Evolutionary conservation across 768 basidiomycete genomes (phyloP).

Genomic region (Tylopilus sp.): DNA sequence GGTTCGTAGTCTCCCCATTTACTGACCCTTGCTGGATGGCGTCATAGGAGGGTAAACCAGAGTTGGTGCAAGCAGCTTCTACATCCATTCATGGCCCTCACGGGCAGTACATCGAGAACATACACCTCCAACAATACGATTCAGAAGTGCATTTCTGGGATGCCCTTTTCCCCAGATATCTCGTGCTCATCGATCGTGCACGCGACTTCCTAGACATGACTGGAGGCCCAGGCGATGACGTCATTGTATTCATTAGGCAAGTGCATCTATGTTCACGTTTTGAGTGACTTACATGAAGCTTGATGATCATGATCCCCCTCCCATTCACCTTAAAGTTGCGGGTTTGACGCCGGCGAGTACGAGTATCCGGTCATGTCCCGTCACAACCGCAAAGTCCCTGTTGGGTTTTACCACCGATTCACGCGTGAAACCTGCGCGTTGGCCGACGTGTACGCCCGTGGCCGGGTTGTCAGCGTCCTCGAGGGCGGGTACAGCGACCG

Average conservation of each 20-base stretch:
- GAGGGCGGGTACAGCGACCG: constrained; percentile 96
- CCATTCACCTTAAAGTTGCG: constrained; percentile 52
- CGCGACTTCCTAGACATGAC: constrained; percentile 68
- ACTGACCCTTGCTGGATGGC: constrained; percentile 1
- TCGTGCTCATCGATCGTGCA: constrained; percentile 60
- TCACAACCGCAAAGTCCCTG: constrained; percentile 85
- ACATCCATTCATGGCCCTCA: constrained; percentile 19
- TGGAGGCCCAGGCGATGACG: constrained; percentile 60
- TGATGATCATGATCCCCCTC: background rate
- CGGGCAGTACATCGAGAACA: constrained; percentile 29
- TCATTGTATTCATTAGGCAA: constrained; percentile 84
- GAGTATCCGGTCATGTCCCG: constrained; percentile 90
- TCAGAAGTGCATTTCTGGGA: constrained; percentile 11
- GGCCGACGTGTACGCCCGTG: constrained; percentile 59
- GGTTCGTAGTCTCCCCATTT: constrained; percentile 35
- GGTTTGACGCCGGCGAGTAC: constrained; percentile 93
- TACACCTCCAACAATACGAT: constrained; percentile 16
- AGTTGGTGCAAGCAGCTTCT: constrained; percentile 83
- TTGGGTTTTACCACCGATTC: constrained; percentile 82
- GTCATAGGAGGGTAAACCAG: constrained; percentile 72
- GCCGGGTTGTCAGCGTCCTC: constrained; percentile 80
- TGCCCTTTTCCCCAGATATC: constrained; percentile 64
- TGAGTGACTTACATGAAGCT: too few relatives aligned
- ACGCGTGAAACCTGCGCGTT: constrained; percentile 66
- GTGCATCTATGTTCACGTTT: background rate